A percentile compares a stretch with the other conserved stretches of the same genome.
phyloP scores from a whole-genome alignment of 1,139 yeast genomes.

The Scheffersomyces insectosa region DNA sequence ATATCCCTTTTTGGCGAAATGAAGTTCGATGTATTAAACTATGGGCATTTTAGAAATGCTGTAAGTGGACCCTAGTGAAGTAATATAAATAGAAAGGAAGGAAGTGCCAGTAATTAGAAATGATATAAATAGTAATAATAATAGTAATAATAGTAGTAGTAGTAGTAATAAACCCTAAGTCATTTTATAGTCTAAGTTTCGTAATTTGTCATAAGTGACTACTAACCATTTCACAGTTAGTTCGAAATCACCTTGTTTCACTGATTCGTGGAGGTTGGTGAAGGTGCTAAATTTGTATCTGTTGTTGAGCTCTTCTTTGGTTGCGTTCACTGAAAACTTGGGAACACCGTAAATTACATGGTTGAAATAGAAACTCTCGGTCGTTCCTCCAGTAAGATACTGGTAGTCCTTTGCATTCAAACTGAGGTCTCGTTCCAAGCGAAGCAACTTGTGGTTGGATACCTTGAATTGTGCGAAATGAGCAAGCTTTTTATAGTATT shows the following conservation, averaged over 20 bases:
- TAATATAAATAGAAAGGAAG: no score
- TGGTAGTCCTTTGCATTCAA: slow-evolving; percentile 24
- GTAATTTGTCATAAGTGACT: slow-evolving; percentile 29
- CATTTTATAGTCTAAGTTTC: slow-evolving; percentile 12
- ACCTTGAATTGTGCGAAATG: slow-evolving; percentile 59
- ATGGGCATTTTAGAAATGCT: no score
- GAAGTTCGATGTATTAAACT: no score
- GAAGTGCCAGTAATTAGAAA: no score
- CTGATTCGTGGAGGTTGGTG: slow-evolving; percentile 25
- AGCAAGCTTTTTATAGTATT: slow-evolving; percentile 53
- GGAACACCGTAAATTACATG: slow-evolving; percentile 30
- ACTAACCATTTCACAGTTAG: slow-evolving; percentile 29
- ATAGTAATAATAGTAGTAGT: no score
- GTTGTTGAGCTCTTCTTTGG: slow-evolving; percentile 6
- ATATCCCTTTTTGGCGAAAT: no score
- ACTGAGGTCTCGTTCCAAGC: slow-evolving; percentile 42
- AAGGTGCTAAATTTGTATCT: slow-evolving; percentile 21
- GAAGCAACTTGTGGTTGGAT: slow-evolving; percentile 53
- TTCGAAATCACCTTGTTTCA: slow-evolving; percentile 25
- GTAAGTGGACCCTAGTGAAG: no score
- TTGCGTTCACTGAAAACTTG: slow-evolving; percentile 8
- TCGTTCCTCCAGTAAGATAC: slow-evolving; percentile 14
- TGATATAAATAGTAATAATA: no score
- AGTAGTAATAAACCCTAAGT: slow-evolving; percentile 3
- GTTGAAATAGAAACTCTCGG: slow-evolving; percentile 15